phyloP scores from a whole-genome alignment of 1,139 yeast species.

The Zhuliangozyma parablackwelliae region DNA sequence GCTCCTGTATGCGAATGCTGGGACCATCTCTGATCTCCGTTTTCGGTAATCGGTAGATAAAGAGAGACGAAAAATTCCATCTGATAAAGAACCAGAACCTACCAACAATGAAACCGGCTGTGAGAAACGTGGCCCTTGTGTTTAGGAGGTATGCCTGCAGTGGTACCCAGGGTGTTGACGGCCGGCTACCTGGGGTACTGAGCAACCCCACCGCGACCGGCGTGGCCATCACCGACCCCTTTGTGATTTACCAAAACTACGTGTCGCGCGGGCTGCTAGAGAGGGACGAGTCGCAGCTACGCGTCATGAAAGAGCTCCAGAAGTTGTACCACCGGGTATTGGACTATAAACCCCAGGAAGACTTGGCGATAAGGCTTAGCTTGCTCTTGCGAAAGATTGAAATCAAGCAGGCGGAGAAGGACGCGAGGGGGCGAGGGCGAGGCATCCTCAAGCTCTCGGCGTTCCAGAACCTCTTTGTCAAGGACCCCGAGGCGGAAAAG shows the following conservation, averaged over 20 bases:
- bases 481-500: conserved; percentile 26
- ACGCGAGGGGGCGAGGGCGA: conserved; percentile 3
- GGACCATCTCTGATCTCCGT: no score
- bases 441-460: conserved; percentile 8
- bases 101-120: no score
- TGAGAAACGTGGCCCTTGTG: no score
- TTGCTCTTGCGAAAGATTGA: conserved; percentile 47
- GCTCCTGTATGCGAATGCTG: no score
- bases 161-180: conserved; percentile 29
- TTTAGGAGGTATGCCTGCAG: not conserved
- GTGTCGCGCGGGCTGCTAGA: conserved; percentile 47
- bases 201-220: conserved; percentile 3
- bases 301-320: conserved; percentile 64
- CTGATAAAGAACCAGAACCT: no score
- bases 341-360: conserved; percentile 57
- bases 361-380: conserved; percentile 44
- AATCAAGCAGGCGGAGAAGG: conserved; percentile 23
- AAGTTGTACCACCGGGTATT: conserved; percentile 55
- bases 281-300: conserved; percentile 54
- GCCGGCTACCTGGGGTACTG: conserved; percentile 23
- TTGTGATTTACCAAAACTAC: conserved; percentile 50
- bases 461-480: conserved; percentile 15
- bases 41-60: no score
- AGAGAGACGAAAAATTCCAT: no score
- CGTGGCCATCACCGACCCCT: conserved; percentile 61